A percentile compares a stretch with the other conserved stretches of the same genome.
Conservation (phyloP, 129 eudicot genomes). For the Tanacetum coccineum region DNA sequence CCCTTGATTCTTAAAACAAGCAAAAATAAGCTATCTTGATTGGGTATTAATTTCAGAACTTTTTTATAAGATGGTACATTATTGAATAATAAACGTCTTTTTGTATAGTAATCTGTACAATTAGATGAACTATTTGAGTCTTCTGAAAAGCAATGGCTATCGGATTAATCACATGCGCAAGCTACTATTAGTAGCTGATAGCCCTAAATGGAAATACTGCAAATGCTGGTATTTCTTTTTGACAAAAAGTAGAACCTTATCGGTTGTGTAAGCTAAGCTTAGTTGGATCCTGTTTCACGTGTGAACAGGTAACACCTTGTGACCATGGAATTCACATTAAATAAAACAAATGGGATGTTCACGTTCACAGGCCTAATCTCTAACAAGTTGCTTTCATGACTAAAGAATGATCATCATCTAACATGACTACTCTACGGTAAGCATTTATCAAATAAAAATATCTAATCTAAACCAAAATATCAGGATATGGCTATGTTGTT, state of each 20-base stretch:
- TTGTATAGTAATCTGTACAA: constrained; percentile 48
- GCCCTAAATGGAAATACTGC: constrained; percentile 43
- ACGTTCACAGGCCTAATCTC: constrained; percentile 67
- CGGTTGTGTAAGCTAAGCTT: constrained; percentile 6
- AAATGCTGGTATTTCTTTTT: too few species aligned
- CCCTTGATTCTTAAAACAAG: not conserved
- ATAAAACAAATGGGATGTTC: constrained; percentile 85
- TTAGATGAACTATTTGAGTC: constrained; percentile 66
- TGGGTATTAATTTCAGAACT: not conserved
- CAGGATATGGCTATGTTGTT: too few species aligned
- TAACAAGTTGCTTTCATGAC: constrained; percentile 79
- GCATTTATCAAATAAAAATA: too few species aligned
- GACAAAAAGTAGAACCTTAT: not conserved
- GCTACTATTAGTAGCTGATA: constrained; percentile 53
- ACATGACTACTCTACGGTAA: constrained; percentile 77
- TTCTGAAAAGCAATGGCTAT: constrained; percentile 83
- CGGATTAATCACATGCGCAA: constrained; percentile 78
- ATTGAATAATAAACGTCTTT: constrained; percentile 8
- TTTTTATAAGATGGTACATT: not conserved
- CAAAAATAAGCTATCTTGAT: not conserved
- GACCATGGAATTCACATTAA: constrained; percentile 82
- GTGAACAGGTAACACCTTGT: constrained; percentile 70
- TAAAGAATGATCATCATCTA: constrained; percentile 62
- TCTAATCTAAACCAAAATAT: too few species aligned
- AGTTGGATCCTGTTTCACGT: not conserved